These are phyloP conservation scores for Candida tunisiensis DNA, from an alignment of 1,139 yeast species.

Conservation along the genomic window DNA sequence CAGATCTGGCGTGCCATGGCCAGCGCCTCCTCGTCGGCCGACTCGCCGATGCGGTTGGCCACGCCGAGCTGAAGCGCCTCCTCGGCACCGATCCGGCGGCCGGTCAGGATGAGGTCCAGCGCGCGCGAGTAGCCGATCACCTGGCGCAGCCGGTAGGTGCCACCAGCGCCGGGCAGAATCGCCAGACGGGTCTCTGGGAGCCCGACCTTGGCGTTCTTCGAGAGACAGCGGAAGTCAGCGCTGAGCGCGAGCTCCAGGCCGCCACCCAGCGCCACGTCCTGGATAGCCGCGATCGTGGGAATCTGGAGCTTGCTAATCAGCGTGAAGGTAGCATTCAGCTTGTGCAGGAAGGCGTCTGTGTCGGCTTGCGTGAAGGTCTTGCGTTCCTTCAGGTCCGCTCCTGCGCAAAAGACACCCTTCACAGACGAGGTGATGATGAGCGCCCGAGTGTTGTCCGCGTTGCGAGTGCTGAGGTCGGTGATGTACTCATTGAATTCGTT, in stretches of 20 bases:
- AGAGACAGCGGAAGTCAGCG: slow-evolving; percentile 14
- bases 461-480: slow-evolving; percentile 6
- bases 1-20: slow-evolving; percentile 12
- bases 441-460: slow-evolving; percentile 9
- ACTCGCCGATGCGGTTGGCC: slow-evolving; percentile 10
- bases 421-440: slow-evolving; percentile 13
- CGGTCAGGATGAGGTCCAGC: slow-evolving; percentile 13
- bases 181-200: slow-evolving; percentile 16
- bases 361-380: slow-evolving; percentile 14
- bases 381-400: slow-evolving; percentile 20
- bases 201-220: slow-evolving; percentile 10
- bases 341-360: slow-evolving; percentile 13
- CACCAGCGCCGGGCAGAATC: slow-evolving; percentile 18
- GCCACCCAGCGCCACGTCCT: slow-evolving; percentile 18
- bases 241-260: slow-evolving; percentile 15
- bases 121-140: slow-evolving; percentile 15
- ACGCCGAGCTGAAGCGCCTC: slow-evolving; percentile 14
- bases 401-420: slow-evolving; percentile 17
- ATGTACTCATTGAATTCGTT: slow-evolving; percentile 11
- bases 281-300: slow-evolving; percentile 16
- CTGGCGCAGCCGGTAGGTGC: slow-evolving; percentile 15
- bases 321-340: slow-evolving; percentile 13
- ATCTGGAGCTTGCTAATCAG: slow-evolving; percentile 11
- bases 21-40: slow-evolving; percentile 10
- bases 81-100: slow-evolving; percentile 11